Base-by-base conservation (phyloP, 331 rosid species). In the Pyracantha coccinea region DNA sequence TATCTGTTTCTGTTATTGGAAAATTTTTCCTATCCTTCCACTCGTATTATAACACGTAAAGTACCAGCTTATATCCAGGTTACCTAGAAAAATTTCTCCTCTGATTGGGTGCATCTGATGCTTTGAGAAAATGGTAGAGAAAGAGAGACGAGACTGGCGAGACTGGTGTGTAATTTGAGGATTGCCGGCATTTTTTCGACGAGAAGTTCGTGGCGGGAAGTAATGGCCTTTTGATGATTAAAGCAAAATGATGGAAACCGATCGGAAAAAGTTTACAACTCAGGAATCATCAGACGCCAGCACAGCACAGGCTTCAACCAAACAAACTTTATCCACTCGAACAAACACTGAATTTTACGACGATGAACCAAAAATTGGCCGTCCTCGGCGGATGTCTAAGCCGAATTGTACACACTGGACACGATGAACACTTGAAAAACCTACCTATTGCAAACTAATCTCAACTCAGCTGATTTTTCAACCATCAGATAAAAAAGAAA, bases 341-440 rank as follows among this genome's bases (percentile, higher is more conserved):
- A 54, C 32, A 55, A 54, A 10, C 59, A 53, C 27, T 9, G 27
- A 64, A 52, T 41, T 69, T 75, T 12, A 29, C 74, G 44, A 29
- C 24, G 63, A 16, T 5, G 7, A 44, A 60, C 4, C 32, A 57
- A 59, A 71, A 75, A 63, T 35, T 60, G 25, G 74, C 24, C 41
- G 50, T 28, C 55, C 77, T 81, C 78, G n/a, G 14, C 1, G 53
- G 75, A 69, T 78, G 66, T 78, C 77, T 77, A 21, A 28, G 45
- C 50, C 70, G 77, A 77, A 65, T 85, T 45, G 83, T 86, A 87
- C 87, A 58, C 50, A 47, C 38, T 1, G 16, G 74, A 53, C 38
- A 19, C 24, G 6, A 29, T 4, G 45, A 59, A 60, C 24, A 23
- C 54, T 64, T 8, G 4, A 31, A 61, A 38, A 67, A 75, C 16